Conservation (phyloP, 805 yeast species). For the Wickerhamiella cacticola region DNA sequence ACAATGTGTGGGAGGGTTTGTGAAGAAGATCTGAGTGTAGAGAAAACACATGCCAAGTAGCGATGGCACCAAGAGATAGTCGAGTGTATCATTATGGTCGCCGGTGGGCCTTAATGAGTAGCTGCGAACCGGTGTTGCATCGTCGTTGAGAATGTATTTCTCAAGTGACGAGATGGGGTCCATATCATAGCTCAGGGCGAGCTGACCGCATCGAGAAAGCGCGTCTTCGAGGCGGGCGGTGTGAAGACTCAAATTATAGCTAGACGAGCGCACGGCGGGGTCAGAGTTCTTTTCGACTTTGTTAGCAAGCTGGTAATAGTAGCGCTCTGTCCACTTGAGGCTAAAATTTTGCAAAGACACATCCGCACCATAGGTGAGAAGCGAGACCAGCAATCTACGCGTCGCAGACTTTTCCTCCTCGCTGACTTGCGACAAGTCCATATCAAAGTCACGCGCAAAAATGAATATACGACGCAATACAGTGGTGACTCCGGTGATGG, state of each 20-base stretch:
- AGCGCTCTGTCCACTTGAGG: conserved; percentile 26
- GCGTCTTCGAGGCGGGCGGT: conserved; percentile 27
- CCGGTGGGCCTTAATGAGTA: conserved; percentile 20
- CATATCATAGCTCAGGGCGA: conserved; percentile 57
- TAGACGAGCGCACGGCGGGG: conserved; percentile 21
- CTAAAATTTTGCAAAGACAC: conserved; percentile 28
- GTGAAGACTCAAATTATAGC: conserved; percentile 24
- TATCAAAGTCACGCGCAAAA: conserved; percentile 42
- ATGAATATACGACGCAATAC: conserved; percentile 50
- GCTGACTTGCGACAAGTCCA: conserved; percentile 25
- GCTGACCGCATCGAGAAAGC: conserved; percentile 34
- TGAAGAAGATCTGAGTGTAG: conserved; percentile 27
- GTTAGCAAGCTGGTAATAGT: conserved; percentile 27
- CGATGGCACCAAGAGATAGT: conserved; percentile 21
- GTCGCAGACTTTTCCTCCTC: conserved; percentile 39
- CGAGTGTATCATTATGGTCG: conserved; percentile 26
- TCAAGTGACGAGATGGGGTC: conserved; percentile 30
- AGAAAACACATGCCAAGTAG: conserved; percentile 27
- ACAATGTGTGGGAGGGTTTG: conserved; percentile 16
- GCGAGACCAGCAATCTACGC: conserved; percentile 50
- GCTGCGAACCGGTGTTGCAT: conserved; percentile 14
- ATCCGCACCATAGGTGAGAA: conserved; percentile 43
- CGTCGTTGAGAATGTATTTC: conserved; percentile 16
- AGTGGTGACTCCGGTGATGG: conserved; percentile 31
- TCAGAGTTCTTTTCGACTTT: conserved; percentile 23